Percentiles rank a stretch among this genome's conserved stretches.
Conservation (phyloP, 2,329 filamentous ascomycete species). For the Aureobasidium sp. region DNA sequence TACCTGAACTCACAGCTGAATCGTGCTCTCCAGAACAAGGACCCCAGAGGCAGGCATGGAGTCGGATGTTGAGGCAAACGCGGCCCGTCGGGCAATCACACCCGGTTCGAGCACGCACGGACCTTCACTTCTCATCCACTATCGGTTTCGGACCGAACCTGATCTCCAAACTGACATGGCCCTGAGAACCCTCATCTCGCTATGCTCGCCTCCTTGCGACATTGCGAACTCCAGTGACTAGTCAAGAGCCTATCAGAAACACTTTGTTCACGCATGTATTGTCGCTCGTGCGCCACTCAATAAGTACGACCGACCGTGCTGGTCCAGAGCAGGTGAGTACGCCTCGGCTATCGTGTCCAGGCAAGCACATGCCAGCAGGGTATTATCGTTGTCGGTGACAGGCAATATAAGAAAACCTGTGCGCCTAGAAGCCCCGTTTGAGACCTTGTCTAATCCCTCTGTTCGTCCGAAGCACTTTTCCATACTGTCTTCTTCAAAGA, state of each 20-base stretch:
- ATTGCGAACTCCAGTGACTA: background rate
- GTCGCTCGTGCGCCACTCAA: background rate
- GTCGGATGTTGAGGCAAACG: background rate
- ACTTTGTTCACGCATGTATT: background rate
- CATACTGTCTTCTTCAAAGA: background rate
- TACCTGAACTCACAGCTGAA: background rate
- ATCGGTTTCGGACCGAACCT: slow-evolving; percentile 6
- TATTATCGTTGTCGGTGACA: background rate
- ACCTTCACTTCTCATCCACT: background rate
- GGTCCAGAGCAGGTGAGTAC: background rate
- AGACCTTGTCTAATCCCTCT: background rate
- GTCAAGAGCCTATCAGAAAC: background rate
- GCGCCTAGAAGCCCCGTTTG: background rate
- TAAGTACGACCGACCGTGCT: background rate
- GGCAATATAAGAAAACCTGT: slow-evolving; percentile 2
- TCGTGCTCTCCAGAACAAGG: background rate
- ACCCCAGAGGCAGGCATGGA: background rate
- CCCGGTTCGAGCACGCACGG: background rate
- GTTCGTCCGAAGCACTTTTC: background rate
- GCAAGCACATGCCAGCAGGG: background rate
- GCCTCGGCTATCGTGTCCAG: background rate
- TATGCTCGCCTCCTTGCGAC: background rate
- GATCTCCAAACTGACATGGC: background rate
- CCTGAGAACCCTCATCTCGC: background rate
- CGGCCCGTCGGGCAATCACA: background rate